These are phyloP conservation scores for Nitzschia inconspicua DNA, from an alignment of 108 stramenopile species.

Conservation along the genomic window DNA sequence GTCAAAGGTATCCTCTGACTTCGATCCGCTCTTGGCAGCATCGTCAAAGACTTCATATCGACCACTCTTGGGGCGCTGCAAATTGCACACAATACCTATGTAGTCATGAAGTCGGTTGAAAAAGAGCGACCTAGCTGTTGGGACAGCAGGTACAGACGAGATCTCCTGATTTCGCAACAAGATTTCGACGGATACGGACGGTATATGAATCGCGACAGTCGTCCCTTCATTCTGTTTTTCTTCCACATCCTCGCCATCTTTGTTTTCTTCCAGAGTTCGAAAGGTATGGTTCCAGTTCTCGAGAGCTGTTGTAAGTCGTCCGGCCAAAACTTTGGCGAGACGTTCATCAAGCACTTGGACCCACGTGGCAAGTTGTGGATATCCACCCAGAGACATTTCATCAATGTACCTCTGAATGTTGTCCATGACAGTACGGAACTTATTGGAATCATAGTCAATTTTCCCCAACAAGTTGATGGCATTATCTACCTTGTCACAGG, in stretches of 20 bases:
- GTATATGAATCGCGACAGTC: constrained; percentile 33
- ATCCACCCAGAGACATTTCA: constrained; percentile 85
- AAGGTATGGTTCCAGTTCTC: constrained; percentile 61
- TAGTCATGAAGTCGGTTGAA: constrained; percentile 77
- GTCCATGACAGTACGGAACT: constrained; percentile 56
- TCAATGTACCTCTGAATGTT: constrained; percentile 90
- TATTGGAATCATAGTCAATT: constrained; percentile 58
- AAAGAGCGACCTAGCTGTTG: constrained; percentile 62
- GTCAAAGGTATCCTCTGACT: constrained; percentile 37
- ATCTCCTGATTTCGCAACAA: constrained; percentile 83
- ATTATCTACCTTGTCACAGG: constrained; percentile 66
- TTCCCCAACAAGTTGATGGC: constrained; percentile 42
- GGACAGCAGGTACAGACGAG: constrained; percentile 70
- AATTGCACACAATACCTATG: constrained; percentile 76
- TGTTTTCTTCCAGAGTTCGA: background rate
- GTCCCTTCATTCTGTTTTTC: background rate
- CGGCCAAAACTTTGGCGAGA: constrained; percentile 58
- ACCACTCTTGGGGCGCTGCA: constrained; percentile 80
- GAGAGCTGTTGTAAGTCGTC: constrained; percentile 66
- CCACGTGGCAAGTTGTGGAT: constrained; percentile 68
- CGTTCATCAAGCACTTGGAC: constrained; percentile 60
- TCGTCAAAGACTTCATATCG: constrained; percentile 91
- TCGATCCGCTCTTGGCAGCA: background rate
- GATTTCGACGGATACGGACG: constrained; percentile 69
- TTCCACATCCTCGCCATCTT: constrained; percentile 16